Conservation (phyloP, 352 stramenopile species). For the Chrysophaeum taylorii region DNA sequence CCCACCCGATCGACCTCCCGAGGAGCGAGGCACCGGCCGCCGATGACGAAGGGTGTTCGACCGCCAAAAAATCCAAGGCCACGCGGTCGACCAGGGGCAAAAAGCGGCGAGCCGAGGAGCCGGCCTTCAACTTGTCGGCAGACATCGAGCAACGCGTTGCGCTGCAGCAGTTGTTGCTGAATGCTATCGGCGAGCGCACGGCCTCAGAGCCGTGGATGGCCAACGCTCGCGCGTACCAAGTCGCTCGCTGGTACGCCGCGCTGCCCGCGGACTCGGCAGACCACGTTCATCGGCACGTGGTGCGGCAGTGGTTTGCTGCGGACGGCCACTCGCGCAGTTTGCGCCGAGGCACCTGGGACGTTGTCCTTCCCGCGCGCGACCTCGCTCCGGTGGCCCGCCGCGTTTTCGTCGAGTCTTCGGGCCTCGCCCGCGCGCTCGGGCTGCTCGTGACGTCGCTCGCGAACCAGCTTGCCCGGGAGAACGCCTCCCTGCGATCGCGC, state of each 20-base stretch:
- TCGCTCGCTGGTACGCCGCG: not conserved
- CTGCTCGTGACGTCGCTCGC: not conserved
- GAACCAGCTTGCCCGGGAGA: not conserved
- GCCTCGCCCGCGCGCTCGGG: not conserved
- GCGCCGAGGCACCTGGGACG: not conserved
- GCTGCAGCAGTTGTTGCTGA: slow-evolving; percentile 8
- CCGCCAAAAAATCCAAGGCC: too few species aligned
- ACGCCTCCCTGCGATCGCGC: not conserved
- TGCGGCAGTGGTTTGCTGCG: not conserved
- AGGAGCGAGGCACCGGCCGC: too few species aligned
- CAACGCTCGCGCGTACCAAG: not conserved
- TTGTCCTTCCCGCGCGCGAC: not conserved
- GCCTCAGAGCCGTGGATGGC: not conserved
- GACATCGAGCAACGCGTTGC: not conserved
- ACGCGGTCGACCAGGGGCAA: too few species aligned
- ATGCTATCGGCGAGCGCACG: not conserved
- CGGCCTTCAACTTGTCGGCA: too few species aligned
- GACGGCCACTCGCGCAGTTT: not conserved
- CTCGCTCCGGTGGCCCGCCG: not conserved
- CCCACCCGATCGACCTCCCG: not conserved
- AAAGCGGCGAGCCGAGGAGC: too few species aligned
- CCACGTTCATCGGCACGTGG: not conserved
- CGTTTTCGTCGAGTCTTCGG: not conserved
- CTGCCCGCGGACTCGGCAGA: not conserved
- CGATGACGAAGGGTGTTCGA: too few species aligned